Percentiles rank a stretch among this genome's conserved stretches.
Evolutionary conservation across 495 filamentous ascomycete genomes (phyloP).

Genomic region (Gamarada debralockiae): DNA sequence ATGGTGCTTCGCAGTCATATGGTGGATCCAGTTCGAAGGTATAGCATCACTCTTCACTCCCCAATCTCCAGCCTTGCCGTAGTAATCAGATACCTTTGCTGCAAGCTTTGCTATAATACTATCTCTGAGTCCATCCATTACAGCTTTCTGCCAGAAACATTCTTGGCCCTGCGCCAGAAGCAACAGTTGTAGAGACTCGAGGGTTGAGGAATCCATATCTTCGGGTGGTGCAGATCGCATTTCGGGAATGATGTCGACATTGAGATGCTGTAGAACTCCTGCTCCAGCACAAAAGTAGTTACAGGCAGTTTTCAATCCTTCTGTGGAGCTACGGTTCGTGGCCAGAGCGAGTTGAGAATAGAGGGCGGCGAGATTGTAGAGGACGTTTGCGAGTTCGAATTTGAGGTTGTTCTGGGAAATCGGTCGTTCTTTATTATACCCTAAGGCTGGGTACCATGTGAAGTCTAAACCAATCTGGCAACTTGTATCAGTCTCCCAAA

Average conservation of each 20-base stretch:
- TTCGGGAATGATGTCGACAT: conserved; percentile 75
- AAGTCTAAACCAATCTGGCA: conserved; percentile 88
- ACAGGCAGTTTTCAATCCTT: conserved; percentile 84
- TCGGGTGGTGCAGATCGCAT: conserved; percentile 83
- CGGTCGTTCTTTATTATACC: conserved; percentile 80
- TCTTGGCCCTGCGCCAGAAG: conserved; percentile 91
- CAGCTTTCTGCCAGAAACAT: conserved; percentile 97
- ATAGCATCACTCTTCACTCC: conserved; percentile 85
- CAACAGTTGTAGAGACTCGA: conserved; percentile 79
- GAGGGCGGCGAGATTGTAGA: conserved; percentile 88
- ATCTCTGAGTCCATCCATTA: conserved; percentile 91
- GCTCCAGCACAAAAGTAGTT: conserved; percentile 90
- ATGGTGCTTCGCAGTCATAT: conserved; percentile 95
- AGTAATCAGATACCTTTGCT: conserved; percentile 88
- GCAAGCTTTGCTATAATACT: conserved; percentile 86
- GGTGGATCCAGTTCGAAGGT: conserved; percentile 95
- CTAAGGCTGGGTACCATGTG: conserved; percentile 89
- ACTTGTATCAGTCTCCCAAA: conserved; percentile 25
- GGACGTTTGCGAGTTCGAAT: conserved; percentile 90
- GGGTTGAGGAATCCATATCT: conserved; percentile 88
- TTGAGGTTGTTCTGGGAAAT: conserved; percentile 88
- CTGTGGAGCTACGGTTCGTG: conserved; percentile 70
- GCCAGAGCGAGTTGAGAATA: conserved; percentile 89
- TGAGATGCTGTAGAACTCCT: conserved; percentile 78
- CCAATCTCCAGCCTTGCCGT: conserved; percentile 77